A percentile compares a stretch with the other conserved stretches of the same genome.
These are phyloP conservation scores for Chaetoscypha palmicola DNA, from an alignment of 2,329 filamentous ascomycete genomes.

Conservation along the genomic window DNA sequence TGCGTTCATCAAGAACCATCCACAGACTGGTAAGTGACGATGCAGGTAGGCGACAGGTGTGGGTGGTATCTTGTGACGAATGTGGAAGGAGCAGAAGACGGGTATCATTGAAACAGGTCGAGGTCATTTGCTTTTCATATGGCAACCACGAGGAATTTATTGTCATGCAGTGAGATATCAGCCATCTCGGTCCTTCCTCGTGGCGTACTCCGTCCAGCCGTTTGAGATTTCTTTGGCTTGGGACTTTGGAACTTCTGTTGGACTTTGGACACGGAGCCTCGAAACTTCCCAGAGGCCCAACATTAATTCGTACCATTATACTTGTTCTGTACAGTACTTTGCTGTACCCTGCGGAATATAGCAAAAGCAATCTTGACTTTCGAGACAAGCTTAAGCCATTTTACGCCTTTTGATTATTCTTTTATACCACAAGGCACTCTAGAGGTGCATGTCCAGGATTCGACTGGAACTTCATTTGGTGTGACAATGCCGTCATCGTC, in stretches of 20 bases:
- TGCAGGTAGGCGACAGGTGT: too few relatives aligned
- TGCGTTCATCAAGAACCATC: background rate
- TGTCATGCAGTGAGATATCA: background rate
- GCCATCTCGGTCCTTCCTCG: background rate
- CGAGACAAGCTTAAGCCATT: too few relatives aligned
- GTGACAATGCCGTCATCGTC: background rate
- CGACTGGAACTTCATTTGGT: background rate
- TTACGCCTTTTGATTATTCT: too few relatives aligned
- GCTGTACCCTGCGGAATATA: too few relatives aligned
- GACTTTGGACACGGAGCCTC: too few relatives aligned
- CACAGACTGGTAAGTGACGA: background rate
- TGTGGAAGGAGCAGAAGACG: background rate
- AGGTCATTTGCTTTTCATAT: background rate
- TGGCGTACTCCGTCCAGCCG: background rate
- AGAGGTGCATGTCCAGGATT: background rate
- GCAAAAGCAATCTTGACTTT: too few relatives aligned
- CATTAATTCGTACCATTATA: too few relatives aligned
- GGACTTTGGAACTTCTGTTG: too few relatives aligned
- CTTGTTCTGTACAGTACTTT: too few relatives aligned
- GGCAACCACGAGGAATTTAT: slow-evolving; percentile 1
- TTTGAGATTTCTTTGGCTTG: too few relatives aligned
- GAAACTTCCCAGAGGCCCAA: too few relatives aligned
- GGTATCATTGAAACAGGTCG: background rate
- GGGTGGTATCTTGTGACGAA: background rate
- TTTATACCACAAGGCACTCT: too few relatives aligned